Conservation (phyloP, 768 basidiomycete species). For the Kwoniella dendrophila region DNA sequence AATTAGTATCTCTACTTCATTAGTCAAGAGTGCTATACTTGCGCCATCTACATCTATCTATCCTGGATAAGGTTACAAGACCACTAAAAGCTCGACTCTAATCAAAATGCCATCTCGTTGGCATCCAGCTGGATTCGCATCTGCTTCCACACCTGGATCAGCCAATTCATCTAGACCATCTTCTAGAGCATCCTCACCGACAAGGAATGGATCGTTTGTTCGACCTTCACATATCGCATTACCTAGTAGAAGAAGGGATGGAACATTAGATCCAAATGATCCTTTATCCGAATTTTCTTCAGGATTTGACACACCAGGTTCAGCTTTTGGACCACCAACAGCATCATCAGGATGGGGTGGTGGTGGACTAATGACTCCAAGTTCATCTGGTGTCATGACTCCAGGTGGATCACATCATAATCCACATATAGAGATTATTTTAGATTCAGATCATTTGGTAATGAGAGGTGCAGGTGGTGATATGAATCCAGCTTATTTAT, state of each 20-base stretch:
- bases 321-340: constrained; percentile 14
- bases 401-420: constrained; percentile 18
- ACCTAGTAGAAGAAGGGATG: constrained; percentile 18
- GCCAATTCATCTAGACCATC: constrained; percentile 30
- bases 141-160: constrained; percentile 21
- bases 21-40: no score
- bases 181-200: constrained; percentile 25
- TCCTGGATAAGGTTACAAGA: no score
- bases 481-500: constrained; percentile 76
- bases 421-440: constrained; percentile 67
- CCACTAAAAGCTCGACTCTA: no score
- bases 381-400: constrained; percentile 15
- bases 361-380: constrained; percentile 28
- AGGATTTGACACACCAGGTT: constrained; percentile 6
- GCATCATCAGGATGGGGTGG: no score
- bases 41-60: no score
- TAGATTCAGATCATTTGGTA: constrained; percentile 70
- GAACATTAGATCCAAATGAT: constrained; percentile 22
- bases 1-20: no score
- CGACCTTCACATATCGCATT: constrained; percentile 17
- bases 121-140: constrained; percentile 21
- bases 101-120: constrained; percentile 23
- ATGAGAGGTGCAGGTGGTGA: constrained; percentile 79
- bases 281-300: constrained; percentile 11
- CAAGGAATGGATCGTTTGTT: constrained; percentile 18